Base-by-base conservation (phyloP, 345 rosid genomes). In the Combretum micranthum region DNA sequence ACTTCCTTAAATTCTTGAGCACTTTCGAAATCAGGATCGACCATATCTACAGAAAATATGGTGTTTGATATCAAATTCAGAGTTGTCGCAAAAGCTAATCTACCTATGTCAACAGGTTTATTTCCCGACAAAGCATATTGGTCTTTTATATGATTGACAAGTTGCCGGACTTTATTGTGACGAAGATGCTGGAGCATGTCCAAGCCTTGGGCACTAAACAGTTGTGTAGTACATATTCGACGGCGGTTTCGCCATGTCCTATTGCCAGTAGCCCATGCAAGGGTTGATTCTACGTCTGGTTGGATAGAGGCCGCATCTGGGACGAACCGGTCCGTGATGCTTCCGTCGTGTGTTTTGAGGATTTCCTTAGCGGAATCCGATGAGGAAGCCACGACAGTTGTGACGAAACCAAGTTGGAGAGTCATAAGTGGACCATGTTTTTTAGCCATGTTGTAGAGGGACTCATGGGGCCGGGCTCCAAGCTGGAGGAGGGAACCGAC, bases 1-100 rank as follows among this genome's bases (percentile, higher is more conserved):
- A 72, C 20, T 20, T 72, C 67, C 62, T 72, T 78, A 43, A 78
- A 75, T 55, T 78, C 75, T 55, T 61, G 58, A 0, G 77, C 75
- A 0, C 17, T 53, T 12, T 51, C 62, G 9, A 73, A 75, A 13
- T 64, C 68, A 0, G 72, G 62, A 55, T 72, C 66, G 13, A 61
- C 64, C 20, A 78, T 48, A 12, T 78, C 83, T 0, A 39, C 15
- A 13, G 80, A 72, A 47, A 72, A 66, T n/a, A 78, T 46, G 13
- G 64, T 54, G 55, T 52, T 69, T 7, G 83, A 78, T 17, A 78
- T 52, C 54, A 69, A 57, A 56, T 72, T 74, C 55, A 78, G 47
- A 0, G 69, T 39, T 11, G 77, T 59, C 9, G 63, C 75, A 42
- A 72, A 72, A 19, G 66, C 72, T 10, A 63, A 20, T 47, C 56